Conservation (phyloP, 2,329 filamentous ascomycete genomes). For the Claviceps lovelessii region DNA sequence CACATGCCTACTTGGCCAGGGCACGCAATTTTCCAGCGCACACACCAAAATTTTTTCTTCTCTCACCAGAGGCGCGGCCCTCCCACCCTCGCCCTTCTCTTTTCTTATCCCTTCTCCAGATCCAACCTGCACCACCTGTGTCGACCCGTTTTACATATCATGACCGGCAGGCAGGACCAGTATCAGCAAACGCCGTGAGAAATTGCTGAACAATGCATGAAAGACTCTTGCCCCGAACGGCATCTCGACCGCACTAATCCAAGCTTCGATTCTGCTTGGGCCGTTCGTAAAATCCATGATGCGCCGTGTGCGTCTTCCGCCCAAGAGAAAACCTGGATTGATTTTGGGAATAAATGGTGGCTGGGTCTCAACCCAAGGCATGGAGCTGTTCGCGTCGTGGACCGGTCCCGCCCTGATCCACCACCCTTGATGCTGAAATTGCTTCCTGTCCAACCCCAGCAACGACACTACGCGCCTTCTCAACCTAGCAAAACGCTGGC, state of each 20-base stretch:
- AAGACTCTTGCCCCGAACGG: background rate
- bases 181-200: background rate
- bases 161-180: background rate
- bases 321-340: background rate
- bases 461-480: slow-evolving; percentile 8
- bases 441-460: slow-evolving; percentile 10
- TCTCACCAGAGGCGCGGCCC: background rate
- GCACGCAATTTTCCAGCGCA: background rate
- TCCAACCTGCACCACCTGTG: background rate
- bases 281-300: background rate
- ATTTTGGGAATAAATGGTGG: slow-evolving; percentile 1
- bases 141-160: background rate
- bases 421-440: slow-evolving; percentile 12
- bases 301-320: background rate
- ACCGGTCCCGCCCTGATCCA: slow-evolving; percentile 6
- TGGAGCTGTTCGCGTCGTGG: slow-evolving; percentile 3
- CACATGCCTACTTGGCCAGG: background rate
- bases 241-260: background rate
- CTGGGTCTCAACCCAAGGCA: slow-evolving; percentile 8
- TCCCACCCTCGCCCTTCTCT: background rate
- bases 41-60: background rate
- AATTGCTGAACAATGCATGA: background rate
- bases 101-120: background rate
- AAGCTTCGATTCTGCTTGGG: background rate
- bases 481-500: slow-evolving; percentile 9